Base-by-base conservation (phyloP, 225 moss, liverwort and hornwort genomes). In the Ulota crispa region DNA sequence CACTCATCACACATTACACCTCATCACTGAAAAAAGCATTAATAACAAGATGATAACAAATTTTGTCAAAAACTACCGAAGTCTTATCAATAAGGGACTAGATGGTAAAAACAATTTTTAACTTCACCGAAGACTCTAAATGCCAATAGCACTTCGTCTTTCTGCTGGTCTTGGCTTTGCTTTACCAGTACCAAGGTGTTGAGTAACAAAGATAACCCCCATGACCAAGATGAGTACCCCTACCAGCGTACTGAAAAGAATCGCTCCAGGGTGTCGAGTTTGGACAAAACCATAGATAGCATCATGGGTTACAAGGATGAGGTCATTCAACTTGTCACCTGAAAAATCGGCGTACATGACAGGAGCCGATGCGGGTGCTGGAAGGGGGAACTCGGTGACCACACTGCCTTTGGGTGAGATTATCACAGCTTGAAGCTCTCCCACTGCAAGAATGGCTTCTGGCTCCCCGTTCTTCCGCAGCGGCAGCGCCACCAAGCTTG, bases 231-330 rank as follows among this genome's bases (percentile, higher is more conserved):
- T 91, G 57, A 96, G 77, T 16, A 93, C 73, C 26, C 91, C 95
- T 53, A 96, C 90, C 32, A 96, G 79, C 24, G 93, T 86, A 76
- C 92, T 93, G 32, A 96, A 96, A 47, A 96, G 82, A 78, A 93
- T 84, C 27, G 95, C 95, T 82, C 95, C 95, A 39, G 94, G 94
- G 73, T 94, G 94, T 54, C 94, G 90, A 74, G 88, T 89, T 89
- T 96, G 95, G 71, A 86, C 85, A 81, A 91, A 96, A 32, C 95
- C 95, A 71, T 92, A 94, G 6, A 96, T 77, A 31, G 87, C 92
- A 78, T 82, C 91, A 19, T 87, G 72, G 3, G 91, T 89, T 14
- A 92, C 87, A 55, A 96, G 70, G 57, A 96, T 93, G 37, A 96
- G 88, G 83, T 96, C 95, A 76, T 92, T 94, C 83, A 94, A 84